phyloP scores from a whole-genome alignment of 176 grass and related monocot genomes.

The Carex littledalei region DNA sequence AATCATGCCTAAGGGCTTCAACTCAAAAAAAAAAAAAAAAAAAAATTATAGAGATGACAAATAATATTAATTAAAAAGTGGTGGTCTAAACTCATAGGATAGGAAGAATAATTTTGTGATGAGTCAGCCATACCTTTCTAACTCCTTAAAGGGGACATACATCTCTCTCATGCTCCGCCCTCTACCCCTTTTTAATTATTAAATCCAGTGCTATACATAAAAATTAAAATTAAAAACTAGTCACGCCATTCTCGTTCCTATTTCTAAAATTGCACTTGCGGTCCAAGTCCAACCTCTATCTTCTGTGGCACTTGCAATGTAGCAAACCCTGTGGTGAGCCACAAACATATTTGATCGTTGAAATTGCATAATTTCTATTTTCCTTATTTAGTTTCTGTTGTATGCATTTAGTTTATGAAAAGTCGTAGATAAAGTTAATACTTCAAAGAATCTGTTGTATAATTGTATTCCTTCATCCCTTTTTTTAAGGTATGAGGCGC shows the following conservation, averaged over 20 bases:
- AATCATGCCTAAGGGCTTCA: no score
- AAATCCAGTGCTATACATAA: neutral
- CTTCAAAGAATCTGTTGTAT: neutral
- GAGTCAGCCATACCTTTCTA: conserved; percentile 8
- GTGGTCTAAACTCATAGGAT: neutral
- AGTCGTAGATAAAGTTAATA: neutral
- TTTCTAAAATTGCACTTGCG: neutral
- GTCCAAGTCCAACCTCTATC: neutral
- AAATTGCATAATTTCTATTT: neutral
- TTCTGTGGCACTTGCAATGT: neutral
- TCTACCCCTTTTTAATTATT: neutral
- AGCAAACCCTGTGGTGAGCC: neutral
- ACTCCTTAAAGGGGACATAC: conserved; percentile 20
- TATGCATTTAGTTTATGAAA: neutral
- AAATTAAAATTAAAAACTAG: neutral
- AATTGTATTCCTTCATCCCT: neutral
- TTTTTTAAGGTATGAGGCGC: no score
- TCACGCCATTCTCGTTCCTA: conserved; percentile 11
- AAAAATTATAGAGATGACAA: no score
- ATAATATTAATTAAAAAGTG: neutral
- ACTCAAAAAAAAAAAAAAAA: no score
- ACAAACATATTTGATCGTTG: neutral
- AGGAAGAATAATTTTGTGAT: neutral
- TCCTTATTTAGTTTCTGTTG: neutral
- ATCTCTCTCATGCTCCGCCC: neutral